A percentile compares a stretch with the other conserved stretches of the same genome.
These are phyloP conservation scores for Helichrysum umbraculigerum DNA, from an alignment of 129 eudicot species.

Conservation along the genomic window DNA sequence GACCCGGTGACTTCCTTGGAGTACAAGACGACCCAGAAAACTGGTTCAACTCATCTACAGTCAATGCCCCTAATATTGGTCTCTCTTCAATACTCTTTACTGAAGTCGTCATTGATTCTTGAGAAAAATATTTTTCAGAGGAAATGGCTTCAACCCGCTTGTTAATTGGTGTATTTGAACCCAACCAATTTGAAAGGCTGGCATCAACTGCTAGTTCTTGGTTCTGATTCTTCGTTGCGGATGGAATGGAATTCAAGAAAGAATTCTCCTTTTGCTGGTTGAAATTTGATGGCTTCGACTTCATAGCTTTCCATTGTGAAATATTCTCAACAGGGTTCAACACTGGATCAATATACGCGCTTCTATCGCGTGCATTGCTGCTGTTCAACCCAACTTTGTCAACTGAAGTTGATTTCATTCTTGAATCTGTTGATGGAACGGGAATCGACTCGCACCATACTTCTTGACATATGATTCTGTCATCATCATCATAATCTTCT, in stretches of 20 bases:
- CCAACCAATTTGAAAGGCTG: conserved; percentile 91
- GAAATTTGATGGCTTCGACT: conserved; percentile 36
- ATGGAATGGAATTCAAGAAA: conserved; percentile 13
- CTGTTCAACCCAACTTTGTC: conserved; percentile 25
- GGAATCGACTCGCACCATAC: conserved; percentile 60
- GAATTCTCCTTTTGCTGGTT: conserved; percentile 72
- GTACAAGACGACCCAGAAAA: conserved; percentile 52
- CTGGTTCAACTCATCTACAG: conserved; percentile 75
- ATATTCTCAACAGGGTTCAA: conserved; percentile 85
- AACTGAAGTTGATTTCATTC: conserved; percentile 28
- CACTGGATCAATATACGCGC: conserved; percentile 65
- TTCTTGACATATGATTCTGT: conserved; percentile 39
- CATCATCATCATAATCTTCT: conserved; percentile 40
- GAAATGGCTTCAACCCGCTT: conserved; percentile 40
- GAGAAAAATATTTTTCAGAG: conserved; percentile 49
- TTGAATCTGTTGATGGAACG: conserved; percentile 48
- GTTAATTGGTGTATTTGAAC: conserved; percentile 44
- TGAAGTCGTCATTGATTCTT: conserved; percentile 47
- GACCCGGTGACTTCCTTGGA: conserved; percentile 79
- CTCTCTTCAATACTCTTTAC: conserved; percentile 61
- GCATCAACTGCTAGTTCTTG: conserved; percentile 78
- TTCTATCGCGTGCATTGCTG: conserved; percentile 59
- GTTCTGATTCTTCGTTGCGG: conserved; percentile 35
- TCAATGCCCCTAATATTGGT: conserved; percentile 87
- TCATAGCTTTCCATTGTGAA: conserved; percentile 84